Base-by-base conservation (phyloP, 129 eudicot genomes). In the Tagetes erecta region DNA sequence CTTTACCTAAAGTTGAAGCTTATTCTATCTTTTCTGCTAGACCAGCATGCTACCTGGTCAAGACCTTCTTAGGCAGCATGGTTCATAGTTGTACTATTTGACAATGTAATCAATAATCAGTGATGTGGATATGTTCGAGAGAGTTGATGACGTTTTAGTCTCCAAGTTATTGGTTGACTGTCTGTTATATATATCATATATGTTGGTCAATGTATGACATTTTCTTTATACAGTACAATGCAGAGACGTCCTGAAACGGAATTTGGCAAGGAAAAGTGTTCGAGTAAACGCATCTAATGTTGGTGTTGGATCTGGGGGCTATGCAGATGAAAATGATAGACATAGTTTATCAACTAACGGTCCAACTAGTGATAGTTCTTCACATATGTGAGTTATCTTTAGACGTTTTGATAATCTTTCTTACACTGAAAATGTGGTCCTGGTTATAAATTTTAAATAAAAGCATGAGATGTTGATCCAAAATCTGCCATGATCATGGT, bases 241-340 rank as follows among this genome's bases (percentile, higher is more conserved):
- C 81, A 80, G 75, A 76, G 83, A 47, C 6, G 34, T 76, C 42
- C n/a, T 53, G 42, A 86, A 67, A 71, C 46, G 73, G 35, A 69
- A 72, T 31, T 50, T 52, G 2, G 75, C 73, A 59, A 73, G 78
- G 40, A 81, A 77, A 64, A 71, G 39, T 57, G 53, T 88, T 57
- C 78, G 67, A 67, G 79, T 78, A 41, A 83, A 88, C 70, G 96
- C 98, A 65, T 87, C 91, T 55, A 94, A 85, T 81, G 86, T 82
- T 69, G 92, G 92, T 77, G 62, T 83, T 39, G 96, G 97, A 56
- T 68, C 97, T 56, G 90, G 94, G n/a, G 87, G 84, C 53, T 88
- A 75, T 75, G 97, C 84, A 82, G 93, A 83, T 44, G 88, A 75
- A 77, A 80, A 85, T 70, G 82, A 83, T 50, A 67, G 56, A 70